Evolutionary conservation across 2,329 filamentous ascomycete genomes (phyloP).

Genomic region (Sordariomycetes sp.): DNA sequence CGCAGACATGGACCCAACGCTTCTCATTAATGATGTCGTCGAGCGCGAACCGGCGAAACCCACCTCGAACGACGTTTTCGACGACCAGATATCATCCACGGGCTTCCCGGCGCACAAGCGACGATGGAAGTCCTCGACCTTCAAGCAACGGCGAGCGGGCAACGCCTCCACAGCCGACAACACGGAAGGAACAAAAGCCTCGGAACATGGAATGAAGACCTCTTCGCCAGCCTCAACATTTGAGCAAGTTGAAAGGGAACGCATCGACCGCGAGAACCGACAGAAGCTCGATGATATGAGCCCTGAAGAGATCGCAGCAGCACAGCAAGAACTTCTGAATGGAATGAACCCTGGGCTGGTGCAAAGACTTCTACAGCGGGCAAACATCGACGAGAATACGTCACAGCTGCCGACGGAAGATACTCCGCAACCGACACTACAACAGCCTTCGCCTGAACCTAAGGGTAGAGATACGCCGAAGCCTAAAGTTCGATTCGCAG

Average conservation of each 20-base stretch:
- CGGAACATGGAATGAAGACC: conserved; percentile 1
- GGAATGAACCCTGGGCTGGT: conserved; percentile 67
- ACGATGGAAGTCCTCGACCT: conserved; percentile 62
- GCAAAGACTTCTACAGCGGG: conserved; percentile 64
- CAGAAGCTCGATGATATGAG: conserved; percentile 71
- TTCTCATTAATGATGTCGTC: conserved; percentile 66
- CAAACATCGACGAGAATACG: conserved; percentile 58
- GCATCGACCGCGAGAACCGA: conserved; percentile 78
- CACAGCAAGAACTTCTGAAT: conserved; percentile 71
- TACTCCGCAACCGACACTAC: background rate
- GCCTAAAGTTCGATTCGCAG: background rate
- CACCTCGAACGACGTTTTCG: conserved; percentile 39
- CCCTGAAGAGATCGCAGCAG: conserved; percentile 68
- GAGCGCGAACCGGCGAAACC: conserved; percentile 58
- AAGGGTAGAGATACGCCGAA: no score
- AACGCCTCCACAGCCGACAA: no score
- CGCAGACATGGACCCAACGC: conserved; percentile 27
- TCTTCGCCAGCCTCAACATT: no score
- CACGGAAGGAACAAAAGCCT: conserved; percentile 5
- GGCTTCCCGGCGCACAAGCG: conserved; percentile 90
- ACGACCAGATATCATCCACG: conserved; percentile 33
- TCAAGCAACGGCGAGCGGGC: conserved; percentile 51
- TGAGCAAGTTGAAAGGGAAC: conserved; percentile 51
- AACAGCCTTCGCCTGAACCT: conserved; percentile 10
- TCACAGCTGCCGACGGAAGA: background rate